Conservation (phyloP, 2,329 filamentous ascomycete genomes). For the Apiospora marii region DNA sequence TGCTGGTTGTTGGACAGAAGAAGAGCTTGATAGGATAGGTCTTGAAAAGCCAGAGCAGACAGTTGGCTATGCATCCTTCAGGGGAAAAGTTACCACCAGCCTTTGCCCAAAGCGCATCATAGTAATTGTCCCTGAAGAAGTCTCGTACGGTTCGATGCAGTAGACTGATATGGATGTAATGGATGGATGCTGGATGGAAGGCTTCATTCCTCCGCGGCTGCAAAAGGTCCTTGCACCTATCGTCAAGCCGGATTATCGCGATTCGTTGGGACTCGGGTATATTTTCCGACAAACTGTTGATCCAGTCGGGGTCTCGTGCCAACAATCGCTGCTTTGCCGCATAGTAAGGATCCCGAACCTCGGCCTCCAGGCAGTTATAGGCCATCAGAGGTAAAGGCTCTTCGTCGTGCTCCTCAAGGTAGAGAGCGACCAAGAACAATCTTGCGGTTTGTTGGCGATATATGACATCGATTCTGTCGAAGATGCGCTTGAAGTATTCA, state of each 20-base stretch:
- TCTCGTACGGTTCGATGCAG: not conserved
- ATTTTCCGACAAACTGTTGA: not conserved
- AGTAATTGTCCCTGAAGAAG: not conserved
- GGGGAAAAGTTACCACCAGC: not conserved
- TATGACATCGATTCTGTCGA: not conserved
- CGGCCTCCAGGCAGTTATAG: not conserved
- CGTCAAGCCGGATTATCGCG: not conserved
- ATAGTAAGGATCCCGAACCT: not conserved
- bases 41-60: conserved; percentile 2
- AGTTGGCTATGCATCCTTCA: not conserved
- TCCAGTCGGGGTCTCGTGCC: not conserved
- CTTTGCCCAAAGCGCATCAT: not conserved
- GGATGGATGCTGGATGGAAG: not conserved
- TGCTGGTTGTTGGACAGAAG: no score
- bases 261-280: not conserved
- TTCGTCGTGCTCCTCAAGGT: not conserved
- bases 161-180: not conserved
- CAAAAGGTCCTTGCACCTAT: not conserved
- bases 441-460: not conserved
- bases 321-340: not conserved
- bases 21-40: not conserved
- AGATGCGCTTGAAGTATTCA: not conserved
- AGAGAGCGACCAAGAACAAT: not conserved
- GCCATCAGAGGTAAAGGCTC: not conserved
- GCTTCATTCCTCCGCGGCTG: not conserved